Conservation (phyloP, 805 yeast species). For the Sungouiozyma intestinalis region DNA sequence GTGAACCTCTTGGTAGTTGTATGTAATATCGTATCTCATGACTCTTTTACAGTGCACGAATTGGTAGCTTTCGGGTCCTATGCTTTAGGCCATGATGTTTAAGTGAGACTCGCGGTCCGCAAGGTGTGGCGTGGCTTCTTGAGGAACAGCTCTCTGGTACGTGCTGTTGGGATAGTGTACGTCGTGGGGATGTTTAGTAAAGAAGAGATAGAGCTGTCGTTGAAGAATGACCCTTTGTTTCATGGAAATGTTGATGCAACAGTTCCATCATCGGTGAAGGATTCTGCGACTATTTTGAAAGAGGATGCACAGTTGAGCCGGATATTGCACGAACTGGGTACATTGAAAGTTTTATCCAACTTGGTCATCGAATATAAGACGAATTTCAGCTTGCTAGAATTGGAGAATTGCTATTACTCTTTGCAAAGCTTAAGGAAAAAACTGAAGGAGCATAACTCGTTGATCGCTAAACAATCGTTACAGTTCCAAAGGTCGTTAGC, state of each 20-base stretch:
- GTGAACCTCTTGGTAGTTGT: not conserved
- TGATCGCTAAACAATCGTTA: slow-evolving; percentile 13
- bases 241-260: not conserved
- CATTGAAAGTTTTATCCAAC: slow-evolving; percentile 13
- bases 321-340: slow-evolving; percentile 14
- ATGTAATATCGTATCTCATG: too few species aligned
- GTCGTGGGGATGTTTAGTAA: not conserved
- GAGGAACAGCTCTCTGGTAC: too few species aligned
- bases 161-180: too few species aligned
- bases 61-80: too few species aligned
- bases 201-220: slow-evolving; percentile 1
- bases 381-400: slow-evolving; percentile 19
- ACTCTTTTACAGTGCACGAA: too few species aligned
- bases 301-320: slow-evolving; percentile 5
- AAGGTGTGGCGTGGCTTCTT: too few species aligned
- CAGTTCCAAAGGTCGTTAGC: slow-evolving; percentile 22
- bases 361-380: slow-evolving; percentile 22
- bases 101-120: too few species aligned
- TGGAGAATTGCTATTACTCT: slow-evolving; percentile 27
- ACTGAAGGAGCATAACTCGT: slow-evolving; percentile 9
- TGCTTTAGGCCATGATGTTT: too few species aligned
- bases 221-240: slow-evolving; percentile 5
- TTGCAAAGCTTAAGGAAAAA: slow-evolving; percentile 19
- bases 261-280: not conserved
- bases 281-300: not conserved